Evolutionary conservation across 1,139 yeast species (phyloP).

Genomic region (Spencermartinsiella ligniputridi): DNA sequence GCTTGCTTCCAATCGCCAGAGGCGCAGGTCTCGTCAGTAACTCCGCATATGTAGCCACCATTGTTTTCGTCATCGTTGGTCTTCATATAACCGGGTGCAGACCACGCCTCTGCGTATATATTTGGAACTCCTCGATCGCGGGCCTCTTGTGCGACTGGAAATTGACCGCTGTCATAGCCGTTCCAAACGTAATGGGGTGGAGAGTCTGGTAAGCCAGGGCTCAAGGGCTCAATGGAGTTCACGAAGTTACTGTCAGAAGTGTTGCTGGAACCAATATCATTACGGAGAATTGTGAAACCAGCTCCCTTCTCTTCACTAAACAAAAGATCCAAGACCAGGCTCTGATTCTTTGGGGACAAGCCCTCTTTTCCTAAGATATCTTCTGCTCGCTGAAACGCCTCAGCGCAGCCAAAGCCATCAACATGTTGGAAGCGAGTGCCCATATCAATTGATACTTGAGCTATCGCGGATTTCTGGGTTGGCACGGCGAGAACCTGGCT

Average conservation of each 20-base stretch:
- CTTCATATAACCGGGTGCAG: slow-evolving; percentile 21
- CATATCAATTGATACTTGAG: slow-evolving; percentile 2
- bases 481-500: not conserved
- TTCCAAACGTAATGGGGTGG: slow-evolving; percentile 8
- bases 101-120: slow-evolving; percentile 17
- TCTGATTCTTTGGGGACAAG: not conserved
- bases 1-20: slow-evolving; percentile 13
- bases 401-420: slow-evolving; percentile 10
- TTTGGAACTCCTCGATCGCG: slow-evolving; percentile 7
- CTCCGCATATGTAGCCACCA: slow-evolving; percentile 12
- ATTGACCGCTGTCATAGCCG: slow-evolving; percentile 8
- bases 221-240: slow-evolving; percentile 9
- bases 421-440: slow-evolving; percentile 5
- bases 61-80: slow-evolving; percentile 9
- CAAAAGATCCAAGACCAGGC: slow-evolving; percentile 4
- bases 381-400: slow-evolving; percentile 9
- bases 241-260: slow-evolving; percentile 7
- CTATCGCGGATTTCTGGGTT: not conserved
- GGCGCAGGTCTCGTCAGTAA: slow-evolving; percentile 7
- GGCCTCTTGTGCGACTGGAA: slow-evolving; percentile 10
- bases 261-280: slow-evolving; percentile 8
- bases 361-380: slow-evolving; percentile 5
- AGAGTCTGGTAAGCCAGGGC: slow-evolving; percentile 7
- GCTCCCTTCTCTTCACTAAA: slow-evolving; percentile 9
- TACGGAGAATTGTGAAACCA: slow-evolving; percentile 9